Conservation (phyloP, 2,329 filamentous ascomycete genomes). For the Arthrobotrys sinensis region DNA sequence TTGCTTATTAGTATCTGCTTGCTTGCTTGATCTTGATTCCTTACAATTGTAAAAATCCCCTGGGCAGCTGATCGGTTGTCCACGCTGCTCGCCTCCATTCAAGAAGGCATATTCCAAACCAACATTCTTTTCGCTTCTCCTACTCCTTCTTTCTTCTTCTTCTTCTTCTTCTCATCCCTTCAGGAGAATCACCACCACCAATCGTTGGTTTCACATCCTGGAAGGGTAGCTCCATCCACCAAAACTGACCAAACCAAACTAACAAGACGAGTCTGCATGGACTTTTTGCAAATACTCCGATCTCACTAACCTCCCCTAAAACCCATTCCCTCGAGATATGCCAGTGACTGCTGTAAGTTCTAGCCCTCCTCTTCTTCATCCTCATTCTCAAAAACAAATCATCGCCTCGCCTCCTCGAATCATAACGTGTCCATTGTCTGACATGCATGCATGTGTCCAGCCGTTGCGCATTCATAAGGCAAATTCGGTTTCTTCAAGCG, state of each 20-base stretch:
- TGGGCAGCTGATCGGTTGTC: neutral
- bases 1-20: too few relatives aligned
- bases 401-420: constrained; percentile 4
- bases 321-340: constrained; percentile 29
- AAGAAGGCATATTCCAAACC: constrained; percentile 5
- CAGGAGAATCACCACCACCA: constrained; percentile 17
- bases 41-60: too few relatives aligned
- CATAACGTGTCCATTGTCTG: constrained; percentile 32
- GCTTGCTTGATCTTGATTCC: too few relatives aligned
- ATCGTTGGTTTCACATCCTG: too few relatives aligned
- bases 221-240: too few relatives aligned
- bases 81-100: neutral
- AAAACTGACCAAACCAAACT: too few relatives aligned
- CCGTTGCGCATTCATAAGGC: constrained; percentile 85
- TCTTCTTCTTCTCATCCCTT: constrained; percentile 25
- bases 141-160: constrained; percentile 3
- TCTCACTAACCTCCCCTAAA: neutral
- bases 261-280: too few relatives aligned
- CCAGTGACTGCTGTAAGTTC: constrained; percentile 43
- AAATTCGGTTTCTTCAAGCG: constrained; percentile 69
- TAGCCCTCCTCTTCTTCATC: constrained; percentile 8
- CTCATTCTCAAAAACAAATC: neutral
- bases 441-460: constrained; percentile 71
- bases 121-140: constrained; percentile 17
- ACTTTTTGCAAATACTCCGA: too few relatives aligned